These are phyloP conservation scores for Corylus heterophylla DNA, from an alignment of 306 rosid species.

Conservation along the genomic window DNA sequence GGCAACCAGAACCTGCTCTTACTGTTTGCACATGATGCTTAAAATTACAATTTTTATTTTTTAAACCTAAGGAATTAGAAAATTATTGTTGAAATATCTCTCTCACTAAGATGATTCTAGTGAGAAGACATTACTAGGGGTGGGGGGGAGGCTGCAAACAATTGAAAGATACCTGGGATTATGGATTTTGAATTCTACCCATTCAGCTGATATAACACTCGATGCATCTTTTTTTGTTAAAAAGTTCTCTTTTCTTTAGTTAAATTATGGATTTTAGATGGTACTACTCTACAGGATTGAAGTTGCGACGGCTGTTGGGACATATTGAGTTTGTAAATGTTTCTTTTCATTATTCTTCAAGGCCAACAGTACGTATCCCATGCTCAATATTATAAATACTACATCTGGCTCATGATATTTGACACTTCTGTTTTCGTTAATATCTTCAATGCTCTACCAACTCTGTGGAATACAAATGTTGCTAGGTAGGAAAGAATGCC, in stretches of 20 bases:
- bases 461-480: slow-evolving; percentile 24
- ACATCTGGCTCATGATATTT: slow-evolving; percentile 17
- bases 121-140: neutral
- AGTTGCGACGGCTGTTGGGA: slow-evolving; percentile 64
- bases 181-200: neutral
- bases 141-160: neutral
- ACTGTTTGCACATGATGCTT: neutral
- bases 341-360: slow-evolving; percentile 79
- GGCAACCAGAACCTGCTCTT: neutral
- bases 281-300: slow-evolving; percentile 55
- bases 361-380: slow-evolving; percentile 65
- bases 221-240: neutral
- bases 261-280: slow-evolving; percentile 24
- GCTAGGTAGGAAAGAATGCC: slow-evolving; percentile 9
- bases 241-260: neutral
- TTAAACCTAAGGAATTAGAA: neutral
- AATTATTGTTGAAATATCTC: neutral
- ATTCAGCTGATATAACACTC: neutral
- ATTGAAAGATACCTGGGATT: neutral
- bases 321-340: slow-evolving; percentile 65
- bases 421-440: slow-evolving; percentile 15
- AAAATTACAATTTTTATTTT: neutral
- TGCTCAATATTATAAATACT: slow-evolving; percentile 15
- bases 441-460: slow-evolving; percentile 4
- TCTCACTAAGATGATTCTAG: neutral